Evolutionary conservation across 2,329 filamentous ascomycete genomes (phyloP), one percentile per base, ranked within the genome.

Genomic region (Exophiala calicioides): DNA sequence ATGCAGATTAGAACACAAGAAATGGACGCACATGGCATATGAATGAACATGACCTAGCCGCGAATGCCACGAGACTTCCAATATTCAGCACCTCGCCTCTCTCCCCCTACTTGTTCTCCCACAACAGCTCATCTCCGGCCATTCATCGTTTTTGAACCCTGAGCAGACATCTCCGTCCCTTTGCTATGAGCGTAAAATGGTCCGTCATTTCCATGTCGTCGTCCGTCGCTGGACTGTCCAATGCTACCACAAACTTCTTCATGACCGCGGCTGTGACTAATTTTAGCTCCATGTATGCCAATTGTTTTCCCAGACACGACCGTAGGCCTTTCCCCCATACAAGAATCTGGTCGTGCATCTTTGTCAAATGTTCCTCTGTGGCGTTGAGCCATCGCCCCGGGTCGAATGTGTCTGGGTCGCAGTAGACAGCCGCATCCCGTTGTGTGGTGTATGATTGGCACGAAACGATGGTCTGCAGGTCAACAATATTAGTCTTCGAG

Each of bases 171-270:
- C n/a, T n/a, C n/a, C n/a, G n/a, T n/a, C n/a, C n/a, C n/a, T n/a
- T n/a, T n/a, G n/a, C n/a, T n/a, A n/a, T n/a, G n/a, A n/a, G n/a
- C n/a, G n/a, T n/a, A 27, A 54, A 52, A 44, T 54, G 44, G 35
- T 54, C 51, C 13, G 12, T 44, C 27, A 54, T 27, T 16, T 42
- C 36, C 49, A 54, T 52, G 13, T 29, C 32, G 6, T 48, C 32
- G 19, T n/a, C 29, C 8, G 27, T 48, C 31, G 30, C 39, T n/a
- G 29, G 4, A 19, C 26, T 24, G 29, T 30, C 48, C 10, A 52
- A 10, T 15, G 8, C 27, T 4, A 52, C 27, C 21, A 30, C 15
- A 39, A 33, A 48, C 23, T 15, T 27, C 35, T 34, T 33, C 18
- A 53, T 29, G 16, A 53, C 5, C 5, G 50, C 30, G 9, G 33